A percentile compares a stretch with the other conserved stretches of the same genome.
Evolutionary conservation across 176 grass and related monocot genomes (phyloP).

Genomic region (Avena atlantica): DNA sequence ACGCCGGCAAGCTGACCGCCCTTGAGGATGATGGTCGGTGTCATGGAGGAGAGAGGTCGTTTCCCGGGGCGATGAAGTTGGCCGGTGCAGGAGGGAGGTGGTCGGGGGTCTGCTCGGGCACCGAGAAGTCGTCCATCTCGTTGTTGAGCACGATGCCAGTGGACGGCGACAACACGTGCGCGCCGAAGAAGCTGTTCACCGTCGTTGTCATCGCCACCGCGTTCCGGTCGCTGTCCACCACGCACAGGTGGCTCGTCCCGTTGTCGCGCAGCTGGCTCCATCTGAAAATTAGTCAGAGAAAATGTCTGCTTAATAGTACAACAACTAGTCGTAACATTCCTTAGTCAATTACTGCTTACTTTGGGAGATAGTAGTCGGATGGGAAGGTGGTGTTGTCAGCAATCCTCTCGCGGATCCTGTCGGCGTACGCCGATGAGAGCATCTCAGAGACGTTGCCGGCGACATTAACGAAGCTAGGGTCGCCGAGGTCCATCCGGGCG

Average conservation of each 20-base stretch:
- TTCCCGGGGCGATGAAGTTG: conserved; percentile 86
- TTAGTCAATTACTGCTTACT: no score
- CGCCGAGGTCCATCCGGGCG: no score
- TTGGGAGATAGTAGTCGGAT: no score
- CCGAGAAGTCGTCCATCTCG: conserved; percentile 99
- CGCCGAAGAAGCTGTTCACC: conserved; percentile 75
- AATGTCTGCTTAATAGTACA: no score
- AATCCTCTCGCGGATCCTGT: no score
- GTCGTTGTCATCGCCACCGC: conserved; percentile 83
- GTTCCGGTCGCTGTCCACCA: conserved; percentile 82
- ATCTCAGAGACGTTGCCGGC: no score
- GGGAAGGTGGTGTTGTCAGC: no score
- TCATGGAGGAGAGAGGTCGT: conserved; percentile 81
- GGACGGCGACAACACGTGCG: conserved; percentile 71
- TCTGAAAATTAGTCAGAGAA: conserved; percentile 28
- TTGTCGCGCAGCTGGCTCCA: conserved; percentile 79
- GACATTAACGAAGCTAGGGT: no score
- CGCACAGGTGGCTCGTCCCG: conserved; percentile 81
- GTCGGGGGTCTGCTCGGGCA: conserved; percentile 45
- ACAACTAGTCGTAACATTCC: no score
- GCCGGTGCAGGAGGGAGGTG: conserved; percentile 77
- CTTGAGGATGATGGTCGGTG: conserved; percentile 76
- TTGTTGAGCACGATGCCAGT: conserved; percentile 95
- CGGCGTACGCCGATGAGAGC: no score
- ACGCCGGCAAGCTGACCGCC: conserved; percentile 76